These are phyloP conservation scores for Trametopsis cervina DNA, from an alignment of 768 basidiomycete species.

Conservation along the genomic window DNA sequence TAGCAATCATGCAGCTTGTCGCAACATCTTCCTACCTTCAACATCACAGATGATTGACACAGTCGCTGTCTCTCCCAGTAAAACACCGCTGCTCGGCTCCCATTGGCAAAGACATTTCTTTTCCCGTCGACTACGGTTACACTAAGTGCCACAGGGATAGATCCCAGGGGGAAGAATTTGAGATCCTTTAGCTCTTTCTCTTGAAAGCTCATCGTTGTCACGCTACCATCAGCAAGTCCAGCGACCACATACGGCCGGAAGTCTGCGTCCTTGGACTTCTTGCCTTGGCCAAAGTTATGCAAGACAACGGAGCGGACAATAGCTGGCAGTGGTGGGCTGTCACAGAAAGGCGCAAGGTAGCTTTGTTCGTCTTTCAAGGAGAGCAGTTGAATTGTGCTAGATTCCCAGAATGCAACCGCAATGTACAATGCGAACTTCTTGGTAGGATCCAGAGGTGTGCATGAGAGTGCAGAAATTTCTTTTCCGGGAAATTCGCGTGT, in stretches of 20 bases:
- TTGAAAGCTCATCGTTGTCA: conserved; percentile 46
- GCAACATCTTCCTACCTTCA: conserved; percentile 41
- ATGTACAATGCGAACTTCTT: conserved; percentile 42
- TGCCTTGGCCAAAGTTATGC: conserved; percentile 49
- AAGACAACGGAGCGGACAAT: conserved; percentile 40
- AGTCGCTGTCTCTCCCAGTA: conserved; percentile 61
- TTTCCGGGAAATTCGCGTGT: conserved; percentile 3
- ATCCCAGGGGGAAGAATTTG: conserved; percentile 61
- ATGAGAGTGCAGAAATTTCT: conserved; percentile 70
- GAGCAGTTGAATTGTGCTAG: conserved; percentile 56
- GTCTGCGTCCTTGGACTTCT: conserved; percentile 27
- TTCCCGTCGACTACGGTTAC: conserved; percentile 47
- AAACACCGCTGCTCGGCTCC: conserved; percentile 62
- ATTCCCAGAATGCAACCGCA: conserved; percentile 73
- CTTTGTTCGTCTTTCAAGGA: conserved; percentile 21
- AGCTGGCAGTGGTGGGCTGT: conserved; percentile 34
- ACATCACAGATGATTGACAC: conserved; percentile 60
- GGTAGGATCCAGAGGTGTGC: conserved; percentile 44
- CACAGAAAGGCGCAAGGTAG: conserved; percentile 22
- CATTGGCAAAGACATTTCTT: conserved; percentile 60
- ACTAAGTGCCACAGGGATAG: conserved; percentile 56
- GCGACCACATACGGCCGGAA: conserved; percentile 55
- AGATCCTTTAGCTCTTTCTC: conserved; percentile 32
- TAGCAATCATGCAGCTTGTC: background rate
- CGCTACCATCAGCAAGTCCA: conserved; percentile 70